Conservation (phyloP, 257 asterid species). For the Verbascum thapsus region DNA sequence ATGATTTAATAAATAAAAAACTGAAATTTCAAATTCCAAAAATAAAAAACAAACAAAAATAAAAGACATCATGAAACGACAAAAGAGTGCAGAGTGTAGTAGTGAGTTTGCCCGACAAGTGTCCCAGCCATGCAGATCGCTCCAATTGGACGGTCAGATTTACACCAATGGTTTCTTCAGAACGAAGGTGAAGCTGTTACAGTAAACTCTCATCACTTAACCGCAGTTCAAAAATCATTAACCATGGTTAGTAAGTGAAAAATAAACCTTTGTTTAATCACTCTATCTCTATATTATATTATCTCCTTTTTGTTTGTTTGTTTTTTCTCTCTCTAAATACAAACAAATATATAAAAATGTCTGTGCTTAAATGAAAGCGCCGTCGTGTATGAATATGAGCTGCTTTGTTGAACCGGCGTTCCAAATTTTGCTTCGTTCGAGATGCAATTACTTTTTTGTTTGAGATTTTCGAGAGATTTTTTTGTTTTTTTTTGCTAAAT, state of each 20-base stretch:
- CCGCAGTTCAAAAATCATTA: slow-evolving; percentile 30
- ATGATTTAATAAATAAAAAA: background rate
- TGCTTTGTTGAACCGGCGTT: slow-evolving; percentile 26
- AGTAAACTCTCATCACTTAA: slow-evolving; percentile 11
- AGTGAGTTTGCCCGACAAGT: slow-evolving; percentile 50
- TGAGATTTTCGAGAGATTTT: slow-evolving; percentile 11
- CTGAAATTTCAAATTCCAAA: slow-evolving; percentile 30
- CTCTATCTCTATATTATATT: background rate
- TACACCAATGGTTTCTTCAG: slow-evolving; percentile 10
- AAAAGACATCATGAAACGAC: slow-evolving; percentile 34
- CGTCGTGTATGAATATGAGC: slow-evolving; percentile 29
- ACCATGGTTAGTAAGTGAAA: slow-evolving; percentile 24
- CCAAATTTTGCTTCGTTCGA: slow-evolving; percentile 35
- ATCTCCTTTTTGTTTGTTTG: slow-evolving; percentile 31
- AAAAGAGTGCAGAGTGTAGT: slow-evolving; percentile 33
- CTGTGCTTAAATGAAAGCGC: background rate
- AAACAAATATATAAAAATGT: background rate
- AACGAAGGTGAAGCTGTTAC: slow-evolving; percentile 30
- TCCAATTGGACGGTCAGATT: slow-evolving; percentile 51
- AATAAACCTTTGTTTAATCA: slow-evolving; percentile 10
- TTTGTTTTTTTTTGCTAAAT: background rate
- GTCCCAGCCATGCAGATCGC: slow-evolving; percentile 26
- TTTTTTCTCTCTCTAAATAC: slow-evolving; percentile 23
- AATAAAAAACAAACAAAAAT: too few relatives aligned
- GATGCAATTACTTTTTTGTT: slow-evolving; percentile 5